A percentile compares a stretch with the other conserved stretches of the same genome.
These are phyloP conservation scores for Phaeosphaeriaceae sp. DNA, from an alignment of 2,329 filamentous ascomycete species.

Conservation along the genomic window DNA sequence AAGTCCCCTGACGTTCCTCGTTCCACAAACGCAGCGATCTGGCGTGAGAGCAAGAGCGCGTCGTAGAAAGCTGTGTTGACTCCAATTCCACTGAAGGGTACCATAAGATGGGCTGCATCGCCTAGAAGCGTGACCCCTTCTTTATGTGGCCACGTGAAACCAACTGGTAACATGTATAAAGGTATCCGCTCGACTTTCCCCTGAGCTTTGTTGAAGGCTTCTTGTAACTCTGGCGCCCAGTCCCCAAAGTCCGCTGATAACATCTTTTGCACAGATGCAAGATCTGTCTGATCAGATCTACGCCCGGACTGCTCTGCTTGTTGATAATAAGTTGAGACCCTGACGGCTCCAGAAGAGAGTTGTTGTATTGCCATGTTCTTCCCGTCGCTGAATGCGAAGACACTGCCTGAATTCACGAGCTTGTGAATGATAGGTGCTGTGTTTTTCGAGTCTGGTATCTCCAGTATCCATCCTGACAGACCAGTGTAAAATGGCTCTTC, in stretches of 20 bases:
- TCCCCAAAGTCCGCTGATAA: conserved; percentile 32
- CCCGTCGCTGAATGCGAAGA: conserved; percentile 39
- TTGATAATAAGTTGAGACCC: conserved; percentile 27
- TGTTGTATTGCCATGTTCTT: conserved; percentile 39
- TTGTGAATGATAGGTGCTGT: conserved; percentile 36
- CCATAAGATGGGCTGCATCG: conserved; percentile 52
- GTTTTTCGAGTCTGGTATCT: conserved; percentile 33
- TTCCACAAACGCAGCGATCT: conserved; percentile 36
- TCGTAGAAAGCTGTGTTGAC: conserved; percentile 49
- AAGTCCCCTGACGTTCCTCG: conserved; percentile 18
- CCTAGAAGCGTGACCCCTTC: conserved; percentile 50
- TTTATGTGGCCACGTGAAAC: conserved; percentile 45
- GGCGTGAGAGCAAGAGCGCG: conserved; percentile 40
- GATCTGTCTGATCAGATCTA: conserved; percentile 28
- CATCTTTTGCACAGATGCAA: conserved; percentile 18
- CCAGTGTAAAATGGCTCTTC: conserved; percentile 47
- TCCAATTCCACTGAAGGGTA: conserved; percentile 46
- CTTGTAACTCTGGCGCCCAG: conserved; percentile 39
- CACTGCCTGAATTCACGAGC: conserved; percentile 44
- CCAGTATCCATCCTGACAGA: conserved; percentile 40
- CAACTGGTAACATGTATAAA: conserved; percentile 51
- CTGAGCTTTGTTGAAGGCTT: conserved; percentile 32
- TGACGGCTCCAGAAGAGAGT: conserved; percentile 43
- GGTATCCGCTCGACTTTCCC: conserved; percentile 29
- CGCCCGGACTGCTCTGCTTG: conserved; percentile 33